A percentile compares a stretch with the other conserved stretches of the same genome.
Conservation (phyloP, 495 filamentous ascomycete genomes). For the Penicillium silybi region DNA sequence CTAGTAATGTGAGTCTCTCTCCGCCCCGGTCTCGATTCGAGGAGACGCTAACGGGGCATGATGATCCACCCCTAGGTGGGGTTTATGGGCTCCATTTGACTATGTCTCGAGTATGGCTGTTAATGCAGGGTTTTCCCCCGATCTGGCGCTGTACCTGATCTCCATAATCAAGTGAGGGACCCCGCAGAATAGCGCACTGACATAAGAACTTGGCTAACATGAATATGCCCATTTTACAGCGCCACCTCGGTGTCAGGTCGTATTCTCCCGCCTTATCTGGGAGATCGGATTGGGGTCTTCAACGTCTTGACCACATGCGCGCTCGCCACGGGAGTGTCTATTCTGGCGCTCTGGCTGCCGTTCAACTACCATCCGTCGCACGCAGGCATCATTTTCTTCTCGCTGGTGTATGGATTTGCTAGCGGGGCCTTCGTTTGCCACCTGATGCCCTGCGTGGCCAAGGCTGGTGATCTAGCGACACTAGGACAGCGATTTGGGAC, state of each 20-base stretch:
- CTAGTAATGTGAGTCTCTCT: not conserved
- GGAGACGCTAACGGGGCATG: not conserved
- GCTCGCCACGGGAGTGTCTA: not conserved
- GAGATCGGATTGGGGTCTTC: not conserved
- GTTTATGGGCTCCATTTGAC: constrained; percentile 1
- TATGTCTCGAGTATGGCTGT: not conserved
- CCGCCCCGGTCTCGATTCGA: not conserved
- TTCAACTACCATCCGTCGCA: constrained; percentile 16
- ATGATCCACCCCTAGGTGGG: not conserved
- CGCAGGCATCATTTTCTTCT: constrained; percentile 29
- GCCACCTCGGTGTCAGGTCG: not conserved
- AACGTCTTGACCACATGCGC: not conserved
- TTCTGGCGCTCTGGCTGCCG: constrained; percentile 1
- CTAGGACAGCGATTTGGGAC: constrained; percentile 26
- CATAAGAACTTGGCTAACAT: not conserved
- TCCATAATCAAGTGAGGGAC: not conserved
- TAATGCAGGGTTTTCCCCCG: not conserved
- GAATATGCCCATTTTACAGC: too few relatives aligned
- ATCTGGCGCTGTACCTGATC: not conserved
- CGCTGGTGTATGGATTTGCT: constrained; percentile 32
- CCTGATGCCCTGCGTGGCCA: constrained; percentile 34
- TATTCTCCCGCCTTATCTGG: not conserved
- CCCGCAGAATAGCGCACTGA: too few relatives aligned
- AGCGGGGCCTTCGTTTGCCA: constrained; percentile 34
- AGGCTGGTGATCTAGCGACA: constrained; percentile 19